A percentile compares a stretch with the other conserved stretches of the same genome.
These are phyloP conservation scores for Russula ochroleuca DNA, from an alignment of 768 basidiomycete genomes.

Conservation along the genomic window DNA sequence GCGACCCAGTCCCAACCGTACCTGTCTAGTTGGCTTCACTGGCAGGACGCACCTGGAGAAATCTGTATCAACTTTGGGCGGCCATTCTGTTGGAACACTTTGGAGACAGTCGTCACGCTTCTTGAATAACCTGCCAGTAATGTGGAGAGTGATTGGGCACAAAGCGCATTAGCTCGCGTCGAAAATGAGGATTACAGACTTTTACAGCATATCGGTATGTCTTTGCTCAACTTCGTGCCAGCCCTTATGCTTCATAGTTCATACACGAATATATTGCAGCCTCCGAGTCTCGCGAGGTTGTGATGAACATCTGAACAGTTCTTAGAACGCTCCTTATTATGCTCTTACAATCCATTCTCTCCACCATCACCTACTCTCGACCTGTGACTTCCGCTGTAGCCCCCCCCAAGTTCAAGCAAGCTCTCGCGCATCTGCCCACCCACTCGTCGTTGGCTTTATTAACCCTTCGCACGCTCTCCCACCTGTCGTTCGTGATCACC, in stretches of 20 bases:
- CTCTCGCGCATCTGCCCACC: slow-evolving; percentile 25
- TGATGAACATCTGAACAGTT: slow-evolving; percentile 56
- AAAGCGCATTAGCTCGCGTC: slow-evolving; percentile 30
- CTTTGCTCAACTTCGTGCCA: background rate
- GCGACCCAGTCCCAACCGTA: too few species aligned
- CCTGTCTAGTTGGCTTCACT: too few species aligned
- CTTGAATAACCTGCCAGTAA: slow-evolving; percentile 28
- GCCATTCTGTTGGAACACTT: slow-evolving; percentile 33
- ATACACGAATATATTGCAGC: slow-evolving; percentile 32
- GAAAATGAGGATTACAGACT: slow-evolving; percentile 33
- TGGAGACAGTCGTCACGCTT: slow-evolving; percentile 26
- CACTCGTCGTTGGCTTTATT: slow-evolving; percentile 51
- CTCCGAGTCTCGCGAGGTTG: slow-evolving; percentile 42
- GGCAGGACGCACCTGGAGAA: too few species aligned
- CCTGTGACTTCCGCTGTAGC: slow-evolving; percentile 2
- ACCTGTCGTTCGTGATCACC: slow-evolving; percentile 71
- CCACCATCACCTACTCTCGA: slow-evolving; percentile 44
- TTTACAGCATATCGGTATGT: slow-evolving; percentile 34
- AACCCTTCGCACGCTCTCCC: slow-evolving; percentile 54
- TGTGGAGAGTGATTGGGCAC: slow-evolving; percentile 33
- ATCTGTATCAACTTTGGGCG: too few species aligned
- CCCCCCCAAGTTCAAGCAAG: background rate
- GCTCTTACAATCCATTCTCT: slow-evolving; percentile 60
- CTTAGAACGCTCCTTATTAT: slow-evolving; percentile 76
- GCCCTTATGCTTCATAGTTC: background rate